A percentile compares a stretch with the other conserved stretches of the same genome.
Conservation (phyloP, 371 early-diverging fungal genomes). For the Mucor plumbeus region DNA sequence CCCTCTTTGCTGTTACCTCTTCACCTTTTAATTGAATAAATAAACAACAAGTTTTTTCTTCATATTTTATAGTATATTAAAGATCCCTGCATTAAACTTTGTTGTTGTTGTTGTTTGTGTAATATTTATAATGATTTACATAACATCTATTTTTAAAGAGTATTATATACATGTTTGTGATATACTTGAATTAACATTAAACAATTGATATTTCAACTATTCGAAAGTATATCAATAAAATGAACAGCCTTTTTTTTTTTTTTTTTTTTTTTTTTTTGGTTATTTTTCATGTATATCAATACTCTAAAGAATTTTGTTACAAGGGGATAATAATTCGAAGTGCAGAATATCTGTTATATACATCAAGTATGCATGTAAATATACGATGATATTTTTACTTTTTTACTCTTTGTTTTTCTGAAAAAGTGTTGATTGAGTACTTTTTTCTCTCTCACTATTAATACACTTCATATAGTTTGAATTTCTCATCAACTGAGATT, state of each 20-base stretch:
- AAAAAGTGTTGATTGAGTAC: background rate
- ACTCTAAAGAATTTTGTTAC: background rate
- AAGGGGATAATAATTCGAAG: background rate
- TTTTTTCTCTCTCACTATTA: background rate
- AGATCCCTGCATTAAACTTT: constrained; percentile 2
- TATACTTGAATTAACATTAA: too few relatives aligned
- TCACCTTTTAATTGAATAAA: background rate
- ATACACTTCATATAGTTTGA: background rate
- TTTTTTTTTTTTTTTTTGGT: too few relatives aligned
- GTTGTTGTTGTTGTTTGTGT: background rate
- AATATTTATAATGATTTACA: background rate
- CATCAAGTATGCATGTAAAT: background rate
- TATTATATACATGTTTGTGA: too few relatives aligned
- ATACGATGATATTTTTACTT: background rate
- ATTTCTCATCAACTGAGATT: background rate
- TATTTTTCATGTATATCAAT: background rate
- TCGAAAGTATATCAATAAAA: too few relatives aligned
- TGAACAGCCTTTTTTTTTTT: too few relatives aligned
- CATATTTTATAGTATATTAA: background rate
- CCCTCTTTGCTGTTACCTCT: background rate
- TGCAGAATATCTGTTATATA: background rate
- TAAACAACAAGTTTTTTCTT: constrained; percentile 2
- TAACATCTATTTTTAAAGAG: too few relatives aligned
- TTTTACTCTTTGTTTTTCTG: too few relatives aligned
- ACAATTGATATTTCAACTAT: too few relatives aligned